Percentiles rank a stretch among this genome's conserved stretches.
Evolutionary conservation across 2,329 filamentous ascomycete species (phyloP).

Genomic region (Pseudopyrenochaeta lycopersici): DNA sequence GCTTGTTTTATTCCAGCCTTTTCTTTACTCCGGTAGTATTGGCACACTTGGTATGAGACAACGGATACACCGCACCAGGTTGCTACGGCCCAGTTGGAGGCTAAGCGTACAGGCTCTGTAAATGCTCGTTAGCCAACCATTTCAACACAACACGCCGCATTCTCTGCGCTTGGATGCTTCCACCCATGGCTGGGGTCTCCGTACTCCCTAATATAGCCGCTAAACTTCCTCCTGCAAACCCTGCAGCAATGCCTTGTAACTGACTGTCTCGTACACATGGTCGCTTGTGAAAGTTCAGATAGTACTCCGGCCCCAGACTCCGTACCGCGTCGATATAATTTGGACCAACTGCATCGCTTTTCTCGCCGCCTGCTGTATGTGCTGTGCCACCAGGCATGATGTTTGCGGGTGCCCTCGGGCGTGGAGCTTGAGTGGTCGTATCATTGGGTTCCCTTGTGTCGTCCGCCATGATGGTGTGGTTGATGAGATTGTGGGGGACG

Average conservation of each 20-base stretch:
- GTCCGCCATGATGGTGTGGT: slow-evolving; percentile 54
- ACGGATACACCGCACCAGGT: slow-evolving; percentile 76
- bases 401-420: slow-evolving; percentile 42
- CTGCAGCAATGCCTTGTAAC: slow-evolving; percentile 82
- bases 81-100: slow-evolving; percentile 87
- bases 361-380: slow-evolving; percentile 67
- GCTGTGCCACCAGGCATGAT: slow-evolving; percentile 63
- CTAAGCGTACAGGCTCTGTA: slow-evolving; percentile 68
- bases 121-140: not conserved
- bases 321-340: slow-evolving; percentile 68
- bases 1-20: slow-evolving; percentile 84
- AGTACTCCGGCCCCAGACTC: slow-evolving; percentile 73
- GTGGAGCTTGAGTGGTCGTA: slow-evolving; percentile 24
- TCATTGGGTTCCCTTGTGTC: slow-evolving; percentile 50
- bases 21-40: slow-evolving; percentile 76
- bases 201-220: slow-evolving; percentile 79
- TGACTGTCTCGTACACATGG: slow-evolving; percentile 87
- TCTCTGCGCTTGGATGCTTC: not conserved
- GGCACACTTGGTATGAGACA: slow-evolving; percentile 84
- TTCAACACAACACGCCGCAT: slow-evolving; percentile 14
- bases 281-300: slow-evolving; percentile 75
- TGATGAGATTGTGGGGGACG: slow-evolving; percentile 7
- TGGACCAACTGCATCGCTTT: slow-evolving; percentile 45
- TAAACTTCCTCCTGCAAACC: slow-evolving; percentile 77
- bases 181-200: slow-evolving; percentile 23